phyloP scores from a whole-genome alignment of 176 grass and related monocot genomes.

The Musa beccarii region DNA sequence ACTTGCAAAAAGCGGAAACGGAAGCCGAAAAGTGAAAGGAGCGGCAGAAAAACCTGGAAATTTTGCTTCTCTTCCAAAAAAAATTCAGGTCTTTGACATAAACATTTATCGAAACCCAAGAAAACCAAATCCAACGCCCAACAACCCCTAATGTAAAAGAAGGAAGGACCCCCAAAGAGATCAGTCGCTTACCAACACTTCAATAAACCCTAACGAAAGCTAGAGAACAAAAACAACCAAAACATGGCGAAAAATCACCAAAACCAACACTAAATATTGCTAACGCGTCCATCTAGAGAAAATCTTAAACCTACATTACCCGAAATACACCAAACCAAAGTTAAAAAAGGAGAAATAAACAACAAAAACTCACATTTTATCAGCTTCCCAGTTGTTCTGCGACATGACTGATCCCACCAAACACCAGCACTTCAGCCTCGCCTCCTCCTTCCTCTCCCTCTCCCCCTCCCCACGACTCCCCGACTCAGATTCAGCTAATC shows the following conservation, averaged over 20 bases:
- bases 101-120: background rate
- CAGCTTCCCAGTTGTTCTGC: constrained; percentile 46
- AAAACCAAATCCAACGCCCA: background rate
- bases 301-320: background rate
- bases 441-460: too few relatives aligned
- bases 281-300: background rate
- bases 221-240: background rate
- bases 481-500: background rate
- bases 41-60: background rate
- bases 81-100: background rate
- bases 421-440: background rate
- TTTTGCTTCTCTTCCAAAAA: background rate
- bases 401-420: constrained; percentile 29
- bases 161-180: background rate
- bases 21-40: background rate
- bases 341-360: background rate
- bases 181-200: background rate
- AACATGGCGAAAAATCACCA: background rate
- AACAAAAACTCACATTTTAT: constrained; percentile 46
- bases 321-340: background rate
- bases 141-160: background rate
- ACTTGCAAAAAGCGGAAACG: background rate
- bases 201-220: background rate
- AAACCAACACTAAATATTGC: background rate
- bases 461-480: background rate